Base-by-base conservation (phyloP, 164 flowering plant genomes). In the Annona squamosa region DNA sequence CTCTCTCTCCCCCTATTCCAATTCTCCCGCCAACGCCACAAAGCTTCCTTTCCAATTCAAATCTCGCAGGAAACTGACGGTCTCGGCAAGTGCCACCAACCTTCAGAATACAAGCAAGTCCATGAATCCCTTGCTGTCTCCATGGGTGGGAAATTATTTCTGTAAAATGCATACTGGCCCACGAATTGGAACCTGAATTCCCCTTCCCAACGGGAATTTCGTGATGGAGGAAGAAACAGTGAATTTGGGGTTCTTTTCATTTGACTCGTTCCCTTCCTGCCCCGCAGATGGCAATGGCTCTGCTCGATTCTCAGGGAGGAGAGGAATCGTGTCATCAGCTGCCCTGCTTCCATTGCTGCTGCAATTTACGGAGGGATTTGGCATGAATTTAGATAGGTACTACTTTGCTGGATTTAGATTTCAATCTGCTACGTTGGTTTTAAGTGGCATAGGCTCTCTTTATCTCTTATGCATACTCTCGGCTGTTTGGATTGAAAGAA, bases 281-380 rank as follows among this genome's bases (percentile, higher is more conserved):
- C 43, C 73, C 59, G 70, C 75, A 83, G 86, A 69, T 42, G 17
- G 5, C 42, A 42, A 66, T 66, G 4, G 13, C 45, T 42, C 2
- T 41, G 43, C 48, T 42, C n/a, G 46, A 37, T 78, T 77, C n/a
- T 73, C 48, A 79, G 76, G 82, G 66, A 85, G 89, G 78, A 77
- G 85, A 65, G 76, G 62, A 37, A 75, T 86, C 52, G 13, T 79
- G 0, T 74, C 84, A 19, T 61, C 72, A 3, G 76, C 85, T 2
- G 66, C 86, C 2, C 17, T 86, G 2, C 17, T 86, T 43, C 88
- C 89, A 26, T 78, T 81, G 73, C 64, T 89, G 65, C 68, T 85
- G 43, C 77, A 76, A 13, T 70, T 65, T 0, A 7, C 69, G 9
- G 70, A 73, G 44, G 70, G 64, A 44, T 72, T 62, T 63, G 71